Evolutionary conservation across 148 eudicot genomes (phyloP).

Genomic region (Nepenthes mirabilis): DNA sequence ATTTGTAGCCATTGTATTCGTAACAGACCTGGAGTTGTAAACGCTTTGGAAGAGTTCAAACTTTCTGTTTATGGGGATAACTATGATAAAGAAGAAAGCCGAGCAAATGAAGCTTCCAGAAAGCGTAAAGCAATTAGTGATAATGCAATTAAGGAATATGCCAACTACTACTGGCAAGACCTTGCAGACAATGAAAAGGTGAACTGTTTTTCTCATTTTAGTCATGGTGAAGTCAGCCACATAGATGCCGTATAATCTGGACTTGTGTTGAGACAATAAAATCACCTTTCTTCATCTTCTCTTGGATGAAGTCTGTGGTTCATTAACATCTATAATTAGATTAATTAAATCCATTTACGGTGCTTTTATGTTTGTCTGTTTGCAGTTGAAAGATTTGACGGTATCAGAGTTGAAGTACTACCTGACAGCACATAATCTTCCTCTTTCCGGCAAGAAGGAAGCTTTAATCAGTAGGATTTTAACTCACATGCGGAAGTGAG

Average conservation of each 20-base stretch:
- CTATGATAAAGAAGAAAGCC: slow-evolving; percentile 29
- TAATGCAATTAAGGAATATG: slow-evolving; percentile 39
- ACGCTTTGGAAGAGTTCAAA: slow-evolving; percentile 82
- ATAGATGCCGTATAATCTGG: too few species aligned
- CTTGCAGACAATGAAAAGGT: slow-evolving; percentile 92
- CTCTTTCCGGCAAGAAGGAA: slow-evolving; percentile 72
- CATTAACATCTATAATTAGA: neutral
- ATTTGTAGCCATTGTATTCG: neutral
- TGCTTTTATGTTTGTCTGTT: neutral
- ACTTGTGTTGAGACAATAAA: too few species aligned
- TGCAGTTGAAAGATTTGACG: slow-evolving; percentile 79
- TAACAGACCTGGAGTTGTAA: slow-evolving; percentile 67
- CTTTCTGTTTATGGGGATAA: slow-evolving; percentile 61
- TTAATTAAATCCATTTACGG: neutral
- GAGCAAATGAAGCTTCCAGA: slow-evolving; percentile 31
- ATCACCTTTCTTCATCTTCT: too few species aligned
- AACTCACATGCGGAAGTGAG: slow-evolving; percentile 70
- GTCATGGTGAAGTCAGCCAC: too few species aligned
- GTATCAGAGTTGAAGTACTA: slow-evolving; percentile 64
- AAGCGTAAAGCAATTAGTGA: slow-evolving; percentile 77
- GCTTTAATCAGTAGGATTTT: slow-evolving; percentile 68
- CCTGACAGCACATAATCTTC: slow-evolving; percentile 53
- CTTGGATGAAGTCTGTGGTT: neutral
- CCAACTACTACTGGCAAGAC: slow-evolving; percentile 69
- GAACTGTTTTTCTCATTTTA: neutral